Evolutionary conservation across 169 alveolate genomes (phyloP).

Genomic region (Eimeria necatrix): DNA sequence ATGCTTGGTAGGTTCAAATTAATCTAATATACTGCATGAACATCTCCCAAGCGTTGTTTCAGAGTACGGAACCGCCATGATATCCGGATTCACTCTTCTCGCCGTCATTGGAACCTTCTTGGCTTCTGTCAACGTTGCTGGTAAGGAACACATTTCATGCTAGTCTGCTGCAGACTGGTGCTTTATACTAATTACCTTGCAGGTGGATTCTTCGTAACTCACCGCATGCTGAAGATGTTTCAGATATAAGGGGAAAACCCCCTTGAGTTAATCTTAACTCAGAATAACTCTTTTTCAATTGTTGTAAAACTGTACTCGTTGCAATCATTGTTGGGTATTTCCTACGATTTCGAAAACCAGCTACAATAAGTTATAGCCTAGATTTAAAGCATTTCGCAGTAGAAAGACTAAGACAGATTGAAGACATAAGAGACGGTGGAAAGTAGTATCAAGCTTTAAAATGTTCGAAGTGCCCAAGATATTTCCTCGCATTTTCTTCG

Average conservation of each 20-base stretch:
- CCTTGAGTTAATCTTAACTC: background rate
- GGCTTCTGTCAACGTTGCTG: conserved; percentile 84
- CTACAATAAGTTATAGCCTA: too few relatives aligned
- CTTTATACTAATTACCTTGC: background rate
- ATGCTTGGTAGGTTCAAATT: conserved; percentile 82
- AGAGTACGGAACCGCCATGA: conserved; percentile 72
- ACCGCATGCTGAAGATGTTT: conserved; percentile 97
- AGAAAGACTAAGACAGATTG: too few relatives aligned
- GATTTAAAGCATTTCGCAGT: too few relatives aligned
- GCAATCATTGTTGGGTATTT: too few relatives aligned
- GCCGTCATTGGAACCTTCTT: conserved; percentile 78
- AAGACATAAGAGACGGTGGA: too few relatives aligned
- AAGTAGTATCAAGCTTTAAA: too few relatives aligned
- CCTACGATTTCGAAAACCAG: too few relatives aligned
- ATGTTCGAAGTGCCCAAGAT: too few relatives aligned
- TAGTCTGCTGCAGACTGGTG: background rate
- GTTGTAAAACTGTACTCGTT: background rate
- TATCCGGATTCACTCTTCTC: conserved; percentile 59
- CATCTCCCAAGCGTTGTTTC: background rate
- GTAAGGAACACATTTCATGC: background rate
- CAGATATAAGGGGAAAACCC: conserved; percentile 72
- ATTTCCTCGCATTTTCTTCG: too few relatives aligned
- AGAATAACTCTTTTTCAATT: conserved; percentile 37
- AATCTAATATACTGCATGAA: background rate
- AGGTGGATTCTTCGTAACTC: conserved; percentile 96